Base-by-base conservation (phyloP, 106 monocot species). In the Allium cepa region DNA sequence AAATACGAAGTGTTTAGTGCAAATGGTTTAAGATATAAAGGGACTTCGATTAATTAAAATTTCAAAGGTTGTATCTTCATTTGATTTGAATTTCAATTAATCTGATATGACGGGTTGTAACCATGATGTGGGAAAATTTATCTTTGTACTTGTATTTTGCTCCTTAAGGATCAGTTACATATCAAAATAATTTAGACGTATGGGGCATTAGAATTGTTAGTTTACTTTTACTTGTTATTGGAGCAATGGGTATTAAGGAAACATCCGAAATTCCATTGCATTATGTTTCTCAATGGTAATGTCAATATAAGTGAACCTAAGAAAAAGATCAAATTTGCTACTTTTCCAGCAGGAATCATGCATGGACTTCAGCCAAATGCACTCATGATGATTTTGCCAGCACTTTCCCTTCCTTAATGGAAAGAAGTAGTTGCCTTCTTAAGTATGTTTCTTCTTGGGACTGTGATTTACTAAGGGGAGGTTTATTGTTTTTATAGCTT, bases 141-240 rank as follows among this genome's bases (percentile, higher is more conserved):
- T 97, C 69, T 97, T 97, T 57, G 96, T 91, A 15, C 66, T 97
- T 50, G 63, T 97, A 15, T 97, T 97, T 70, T 73, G 59, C 71
- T 92, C 26, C 82, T 97, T 56, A 97, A 97, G 86, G 96, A 92
- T n/a, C n/a, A n/a, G n/a, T n/a, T n/a, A n/a, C n/a, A n/a, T n/a
- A n/a, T n/a, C n/a, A n/a, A n/a, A n/a, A n/a, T n/a, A n/a, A n/a
- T n/a, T n/a, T n/a, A n/a, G n/a, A n/a, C n/a, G n/a, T n/a, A n/a
- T n/a, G n/a, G n/a, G n/a, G n/a, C n/a, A n/a, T n/a, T n/a, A n/a
- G n/a, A n/a, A n/a, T n/a, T n/a, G n/a, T n/a, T n/a, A n/a, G n/a
- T n/a, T n/a, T n/a, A n/a, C n/a, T n/a, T n/a, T n/a, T n/a, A n/a
- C n/a, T n/a, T n/a, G n/a, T n/a, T n/a, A n/a, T n/a, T n/a, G n/a